Base-by-base conservation (phyloP, 768 basidiomycete species). In the Mycena belliarum region DNA sequence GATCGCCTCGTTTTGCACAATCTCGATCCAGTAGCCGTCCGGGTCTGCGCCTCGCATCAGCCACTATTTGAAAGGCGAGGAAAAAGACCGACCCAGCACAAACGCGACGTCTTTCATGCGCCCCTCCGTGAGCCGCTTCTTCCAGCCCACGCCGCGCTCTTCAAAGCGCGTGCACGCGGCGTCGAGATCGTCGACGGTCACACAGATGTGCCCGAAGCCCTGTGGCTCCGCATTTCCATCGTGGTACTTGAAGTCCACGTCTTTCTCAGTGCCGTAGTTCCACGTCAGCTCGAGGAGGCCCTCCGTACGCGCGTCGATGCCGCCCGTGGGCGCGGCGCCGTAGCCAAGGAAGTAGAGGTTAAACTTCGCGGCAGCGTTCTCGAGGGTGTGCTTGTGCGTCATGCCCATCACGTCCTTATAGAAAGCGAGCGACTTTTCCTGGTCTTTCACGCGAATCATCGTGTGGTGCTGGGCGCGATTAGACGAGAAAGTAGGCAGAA, bases 391-490 rank as follows among this genome's bases (percentile, higher is more conserved):
- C 57, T 38, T 47, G 63, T 92, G 80, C 43, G 89, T 86, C 91
- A 94, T 94, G 61, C 93, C 91, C 37, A 88, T 74, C 23, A 82
- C 28, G 45, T 51, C 66, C 85, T 86, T 79, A 75, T 96, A 96
- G 73, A 94, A 98, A n/a, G 79, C 75, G 59, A 97, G 72, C 23
- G 93, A 95, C 41, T 74, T 78, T 63, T 91, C 85, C 4, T 92
- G 88, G 70, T 96, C 93, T 76, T 88, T 94, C 69, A 96, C 79
- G 65, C 94, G 83, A 67, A 94, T 72, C 93, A 93, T 93, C n/a
- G 92, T 93, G 72, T 94, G 91, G 69, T 93, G 91, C 75, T 26
- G 21, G 15, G 15, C 29, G 7, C 29, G 14, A 32, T 32, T 14
- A 32, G 29, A 14, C 29, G 29, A 14, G 29, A 32, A 32, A 44